Percentiles rank a stretch among this genome's conserved stretches.
Conservation (phyloP, 441 rosid genomes). For the Bocquillonia castaneifolia region DNA sequence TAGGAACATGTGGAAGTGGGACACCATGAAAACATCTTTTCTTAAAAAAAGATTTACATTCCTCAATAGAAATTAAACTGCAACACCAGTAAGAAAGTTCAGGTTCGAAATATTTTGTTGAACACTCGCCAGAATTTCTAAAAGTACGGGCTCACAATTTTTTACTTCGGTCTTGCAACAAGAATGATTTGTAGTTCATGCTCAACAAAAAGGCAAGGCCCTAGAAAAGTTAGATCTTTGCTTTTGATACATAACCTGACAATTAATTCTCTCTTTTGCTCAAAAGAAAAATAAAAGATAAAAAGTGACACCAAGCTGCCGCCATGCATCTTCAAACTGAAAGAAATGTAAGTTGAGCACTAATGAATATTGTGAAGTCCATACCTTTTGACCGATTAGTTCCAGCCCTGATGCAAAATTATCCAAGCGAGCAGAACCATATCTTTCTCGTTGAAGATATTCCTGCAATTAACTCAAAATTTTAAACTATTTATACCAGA, state of each 20-base stretch:
- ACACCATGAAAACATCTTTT: background rate
- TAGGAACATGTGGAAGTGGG: background rate
- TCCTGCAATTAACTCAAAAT: conserved; percentile 50
- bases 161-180: background rate
- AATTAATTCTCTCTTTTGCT: background rate
- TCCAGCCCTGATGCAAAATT: conserved; percentile 91
- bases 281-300: background rate
- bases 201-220: background rate
- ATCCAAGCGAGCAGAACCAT: conserved; percentile 81
- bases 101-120: background rate
- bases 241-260: background rate
- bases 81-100: background rate
- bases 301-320: conserved; percentile 4
- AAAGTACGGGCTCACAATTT: background rate
- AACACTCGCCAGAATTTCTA: background rate
- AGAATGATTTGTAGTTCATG: background rate
- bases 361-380: conserved; percentile 8
- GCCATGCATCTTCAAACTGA: background rate
- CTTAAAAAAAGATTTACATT: background rate
- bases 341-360: background rate
- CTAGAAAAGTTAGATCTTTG: background rate
- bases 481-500: conserved; percentile 17
- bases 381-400: conserved; percentile 81
- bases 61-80: background rate
- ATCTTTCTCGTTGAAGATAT: conserved; percentile 88